phyloP scores from a whole-genome alignment of 495 filamentous ascomycete species.

The Tuber umbilicatum region DNA sequence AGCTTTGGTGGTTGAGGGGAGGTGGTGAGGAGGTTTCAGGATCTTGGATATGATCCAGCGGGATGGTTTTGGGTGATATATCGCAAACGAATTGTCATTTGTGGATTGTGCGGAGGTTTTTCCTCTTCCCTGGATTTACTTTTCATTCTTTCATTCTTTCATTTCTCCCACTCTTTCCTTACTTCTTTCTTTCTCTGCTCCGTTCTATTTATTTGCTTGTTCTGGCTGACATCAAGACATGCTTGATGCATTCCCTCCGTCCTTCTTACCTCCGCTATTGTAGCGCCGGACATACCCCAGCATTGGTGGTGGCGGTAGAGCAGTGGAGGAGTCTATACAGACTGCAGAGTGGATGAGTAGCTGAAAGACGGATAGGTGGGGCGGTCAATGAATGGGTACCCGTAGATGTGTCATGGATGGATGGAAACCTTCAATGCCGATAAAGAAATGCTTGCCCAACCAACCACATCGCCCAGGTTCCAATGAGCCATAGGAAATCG shows the following conservation, averaged over 20 bases:
- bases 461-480: background rate
- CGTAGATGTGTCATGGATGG: background rate
- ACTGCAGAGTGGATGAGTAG: background rate
- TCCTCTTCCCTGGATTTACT: background rate
- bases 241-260: background rate
- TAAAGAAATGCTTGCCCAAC: background rate
- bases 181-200: background rate
- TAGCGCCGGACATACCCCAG: background rate
- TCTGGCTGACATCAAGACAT: background rate
- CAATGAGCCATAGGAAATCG: background rate
- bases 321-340: background rate
- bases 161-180: background rate
- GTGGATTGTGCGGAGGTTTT: background rate
- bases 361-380: background rate
- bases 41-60: background rate
- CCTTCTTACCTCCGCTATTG: background rate
- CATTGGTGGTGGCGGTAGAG: background rate
- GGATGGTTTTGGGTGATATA: background rate
- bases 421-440: background rate
- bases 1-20: background rate
- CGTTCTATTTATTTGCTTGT: constrained; percentile 1
- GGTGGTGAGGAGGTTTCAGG: background rate
- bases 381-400: background rate
- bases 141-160: background rate
- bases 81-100: background rate